Evolutionary conservation across 352 stramenopile species (phyloP), one percentile per base, ranked within the genome.

Genomic region (Phytophthora fragariae): DNA sequence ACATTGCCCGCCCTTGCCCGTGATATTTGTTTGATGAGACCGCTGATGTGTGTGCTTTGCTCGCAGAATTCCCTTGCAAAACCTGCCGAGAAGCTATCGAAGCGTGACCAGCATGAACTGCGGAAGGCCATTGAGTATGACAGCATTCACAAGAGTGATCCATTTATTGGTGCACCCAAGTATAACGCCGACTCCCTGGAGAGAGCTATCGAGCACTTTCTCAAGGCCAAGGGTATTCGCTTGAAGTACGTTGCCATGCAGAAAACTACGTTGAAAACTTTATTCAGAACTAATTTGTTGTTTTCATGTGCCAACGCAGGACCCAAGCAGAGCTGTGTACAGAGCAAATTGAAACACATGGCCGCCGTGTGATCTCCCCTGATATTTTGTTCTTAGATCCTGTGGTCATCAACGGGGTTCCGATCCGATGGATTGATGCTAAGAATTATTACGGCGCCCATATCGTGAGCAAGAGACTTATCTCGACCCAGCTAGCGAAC

Each of bases 371-470:
- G 19, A 91, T 96, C 62, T 94, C 89, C 24, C 89, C 89, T 8
- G 89, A 96, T 49, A 88, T 96, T 57, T 70, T 96, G 68, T 68
- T 96, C 55, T 67, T 96, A 35, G 89, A 96, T 70, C 89, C 89
- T 0, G 86, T 94, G 60, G 69, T 94, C 58, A 89, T 96, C 57
- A 96, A 96, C 75, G 89, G 88, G 53, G 90, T 88, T 29, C 89
- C 89, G 6, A 92, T 96, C 60, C 89, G 89, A 33, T 96, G 89
- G 89, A 93, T 96, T 66, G 89, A 96, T 59, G 89, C 89, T 44
- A 96, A 96, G 75, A 96, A 96, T 73, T 96, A 94, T 66, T 96
- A 96, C 69, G 89, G 89, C 37, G 87, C 89, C n/a, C 89, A 96
- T 75, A 94, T 96, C 61, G 89, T 96, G 50, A 94, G 87, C 73